Base-by-base conservation (phyloP, 768 basidiomycete species). In the Cystobasidium tubakii region DNA sequence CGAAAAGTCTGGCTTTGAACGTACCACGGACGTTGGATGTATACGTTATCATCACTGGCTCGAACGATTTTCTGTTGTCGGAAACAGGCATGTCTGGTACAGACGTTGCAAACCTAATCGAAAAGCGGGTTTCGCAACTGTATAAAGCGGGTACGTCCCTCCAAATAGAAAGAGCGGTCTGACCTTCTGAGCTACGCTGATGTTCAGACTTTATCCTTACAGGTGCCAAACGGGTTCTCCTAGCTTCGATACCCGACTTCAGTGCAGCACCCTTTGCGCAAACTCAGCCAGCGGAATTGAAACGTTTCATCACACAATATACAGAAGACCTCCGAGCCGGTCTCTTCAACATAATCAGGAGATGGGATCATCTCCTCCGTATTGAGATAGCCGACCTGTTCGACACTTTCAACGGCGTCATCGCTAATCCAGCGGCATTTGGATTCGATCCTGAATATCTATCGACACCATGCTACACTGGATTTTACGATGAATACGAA, bases 351-450 rank as follows among this genome's bases (percentile, higher is more conserved):
- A 55, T 55, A 12, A 36, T 42, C 7, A 31, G 34, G 21, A 4
- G 55, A 34, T 57, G 69, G 66, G 21, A 36, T 27, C 4, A 23
- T 12, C 42, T 36, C 23, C 43, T 67, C 43, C 39, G 36, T n/a
- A 62, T 71, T 34, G 25, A 71, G 54, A 25, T 71, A 27, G 54
- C 44, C 19, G 69, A 71, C 29, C 29, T 71, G 1, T 71, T 54
- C 27, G 31, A n/a, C 15, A 25, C 55, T 6, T 36, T 55, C n/a
- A 53, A 29, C 15, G 54, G 27, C 33, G 36, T 71, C 23, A 10
- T 57, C 9, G 69, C 50, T 10, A 43, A 60, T 44, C 69, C 69
- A n/a, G 54, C n/a, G 6, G 55, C 33, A 44, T 55, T 39, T 60
- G 69, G 69, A 34, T 42, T 71, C 25, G 69, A 55, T 34, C 27